A percentile compares a stretch with the other conserved stretches of the same genome.
These are phyloP conservation scores for Neoarthrinium moseri DNA, from an alignment of 2,329 filamentous ascomycete genomes.

Conservation along the genomic window DNA sequence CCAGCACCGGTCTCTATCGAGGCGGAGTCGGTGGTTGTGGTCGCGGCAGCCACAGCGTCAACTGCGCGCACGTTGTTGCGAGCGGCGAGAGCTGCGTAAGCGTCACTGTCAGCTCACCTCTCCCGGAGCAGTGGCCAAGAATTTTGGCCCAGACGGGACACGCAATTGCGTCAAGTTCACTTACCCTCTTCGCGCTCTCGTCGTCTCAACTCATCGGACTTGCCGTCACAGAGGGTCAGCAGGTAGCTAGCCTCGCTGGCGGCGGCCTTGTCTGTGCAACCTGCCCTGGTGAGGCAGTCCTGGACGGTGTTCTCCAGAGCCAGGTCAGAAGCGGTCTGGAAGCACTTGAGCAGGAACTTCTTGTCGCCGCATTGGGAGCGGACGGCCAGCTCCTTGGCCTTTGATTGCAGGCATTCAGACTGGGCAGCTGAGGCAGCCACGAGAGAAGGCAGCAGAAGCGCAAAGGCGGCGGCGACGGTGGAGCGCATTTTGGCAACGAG, in stretches of 20 bases:
- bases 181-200: background rate
- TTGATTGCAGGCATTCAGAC: slow-evolving; percentile 37
- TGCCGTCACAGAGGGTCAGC: slow-evolving; percentile 28
- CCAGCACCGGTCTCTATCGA: background rate
- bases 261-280: slow-evolving; percentile 34
- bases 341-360: slow-evolving; percentile 40
- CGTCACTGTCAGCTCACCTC: background rate
- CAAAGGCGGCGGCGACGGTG: slow-evolving; percentile 7
- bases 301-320: slow-evolving; percentile 33
- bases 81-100: background rate
- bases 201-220: slow-evolving; percentile 4
- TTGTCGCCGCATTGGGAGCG: slow-evolving; percentile 43
- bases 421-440: slow-evolving; percentile 10
- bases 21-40: background rate
- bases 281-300: slow-evolving; percentile 33
- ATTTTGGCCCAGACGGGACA: too few species aligned
- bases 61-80: background rate
- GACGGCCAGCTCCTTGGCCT: slow-evolving; percentile 36
- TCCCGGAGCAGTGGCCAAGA: background rate
- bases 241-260: slow-evolving; percentile 30
- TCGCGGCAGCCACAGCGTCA: background rate
- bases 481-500: slow-evolving; percentile 12
- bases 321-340: slow-evolving; percentile 30
- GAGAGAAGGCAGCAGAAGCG: slow-evolving; percentile 12
- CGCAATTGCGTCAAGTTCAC: background rate